Evolutionary conservation across 192 early-diverging fungal species (phyloP), one percentile per base, ranked within the genome.

Genomic region (Powellomyces hirtus): DNA sequence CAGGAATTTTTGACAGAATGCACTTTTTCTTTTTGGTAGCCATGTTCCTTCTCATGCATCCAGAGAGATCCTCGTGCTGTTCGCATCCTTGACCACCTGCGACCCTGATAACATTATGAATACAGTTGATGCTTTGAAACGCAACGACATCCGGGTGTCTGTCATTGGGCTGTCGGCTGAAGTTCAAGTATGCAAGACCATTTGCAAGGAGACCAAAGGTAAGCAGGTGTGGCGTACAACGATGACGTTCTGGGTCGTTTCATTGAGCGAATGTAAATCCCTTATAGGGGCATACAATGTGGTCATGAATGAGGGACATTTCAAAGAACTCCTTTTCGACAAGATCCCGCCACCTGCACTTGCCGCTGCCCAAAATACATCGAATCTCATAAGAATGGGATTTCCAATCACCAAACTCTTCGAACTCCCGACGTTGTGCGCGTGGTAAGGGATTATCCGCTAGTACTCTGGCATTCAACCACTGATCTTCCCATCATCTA

Each of bases 91-190:
- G 27, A 94, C 92, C 1, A 92, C 96, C 0, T 96, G 93, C 68
- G 96, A 98, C 72, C 96, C 96, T 4, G 91, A 89, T 1, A 88
- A 98, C 59, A 95, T 98, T 30, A 81, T 87, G 58, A 84, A 91
- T 35, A 97, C 96, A 0, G 83, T 96, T 38, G 75, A 78, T 33
- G 65, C 79, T 18, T 71, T 97, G 29, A 80, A 85, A 56, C 55
- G 70, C 6, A 87, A 94, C 29, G 76, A 81, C 37, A 88, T 98
- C 27, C 84, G 94, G 0, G 92, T 92, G 1, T 93, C 89, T 16
- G 86, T 98, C 57, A 89, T 98, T 58, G 92, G 92, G 5, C 71
- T 97, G 22, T 88, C 92, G 14, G 96, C 96, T 29, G 94, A 97
- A 53, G 91, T 98, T 35, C 86, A 90, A 45, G 82, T 96, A 16